Conservation (phyloP, 768 basidiomycete species). For the Tylopilus sp. region DNA sequence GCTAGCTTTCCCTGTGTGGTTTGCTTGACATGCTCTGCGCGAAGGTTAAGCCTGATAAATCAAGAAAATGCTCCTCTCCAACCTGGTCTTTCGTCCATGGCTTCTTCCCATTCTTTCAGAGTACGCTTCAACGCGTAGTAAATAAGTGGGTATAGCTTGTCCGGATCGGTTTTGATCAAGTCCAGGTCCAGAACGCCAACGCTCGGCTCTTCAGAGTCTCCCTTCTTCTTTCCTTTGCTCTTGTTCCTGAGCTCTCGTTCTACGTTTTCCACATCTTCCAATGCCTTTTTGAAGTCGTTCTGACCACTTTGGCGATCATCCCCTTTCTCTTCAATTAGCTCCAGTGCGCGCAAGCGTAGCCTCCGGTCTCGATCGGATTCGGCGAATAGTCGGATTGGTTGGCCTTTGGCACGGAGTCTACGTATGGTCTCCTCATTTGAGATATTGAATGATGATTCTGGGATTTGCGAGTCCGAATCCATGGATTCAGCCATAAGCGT, state of each 20-base stretch:
- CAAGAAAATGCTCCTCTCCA: slow-evolving; percentile 11
- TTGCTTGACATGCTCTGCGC: slow-evolving; percentile 75
- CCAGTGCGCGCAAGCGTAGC: slow-evolving; percentile 85
- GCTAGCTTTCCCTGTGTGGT: slow-evolving; percentile 91
- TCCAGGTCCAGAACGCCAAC: slow-evolving; percentile 70
- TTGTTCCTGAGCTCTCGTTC: slow-evolving; percentile 64
- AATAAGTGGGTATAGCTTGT: slow-evolving; percentile 94
- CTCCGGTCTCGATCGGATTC: slow-evolving; percentile 94
- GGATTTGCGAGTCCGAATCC: slow-evolving; percentile 39
- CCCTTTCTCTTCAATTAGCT: slow-evolving; percentile 91
- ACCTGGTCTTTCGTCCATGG: slow-evolving; percentile 94
- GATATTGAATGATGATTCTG: slow-evolving; percentile 67
- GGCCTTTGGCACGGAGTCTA: slow-evolving; percentile 84
- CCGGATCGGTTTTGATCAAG: slow-evolving; percentile 85
- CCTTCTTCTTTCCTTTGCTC: slow-evolving; percentile 59
- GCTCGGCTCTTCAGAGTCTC: slow-evolving; percentile 45
- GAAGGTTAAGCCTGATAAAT: not conserved
- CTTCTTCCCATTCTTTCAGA: slow-evolving; percentile 94
- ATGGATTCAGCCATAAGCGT: slow-evolving; percentile 33
- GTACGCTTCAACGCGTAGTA: slow-evolving; percentile 93
- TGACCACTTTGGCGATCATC: slow-evolving; percentile 78
- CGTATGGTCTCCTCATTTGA: slow-evolving; percentile 91
- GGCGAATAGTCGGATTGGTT: slow-evolving; percentile 92
- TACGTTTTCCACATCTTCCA: slow-evolving; percentile 83
- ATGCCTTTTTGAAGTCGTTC: slow-evolving; percentile 90